These are phyloP conservation scores for Ambrosiella cleistominuta DNA, from an alignment of 2,329 filamentous ascomycete genomes.

Conservation along the genomic window DNA sequence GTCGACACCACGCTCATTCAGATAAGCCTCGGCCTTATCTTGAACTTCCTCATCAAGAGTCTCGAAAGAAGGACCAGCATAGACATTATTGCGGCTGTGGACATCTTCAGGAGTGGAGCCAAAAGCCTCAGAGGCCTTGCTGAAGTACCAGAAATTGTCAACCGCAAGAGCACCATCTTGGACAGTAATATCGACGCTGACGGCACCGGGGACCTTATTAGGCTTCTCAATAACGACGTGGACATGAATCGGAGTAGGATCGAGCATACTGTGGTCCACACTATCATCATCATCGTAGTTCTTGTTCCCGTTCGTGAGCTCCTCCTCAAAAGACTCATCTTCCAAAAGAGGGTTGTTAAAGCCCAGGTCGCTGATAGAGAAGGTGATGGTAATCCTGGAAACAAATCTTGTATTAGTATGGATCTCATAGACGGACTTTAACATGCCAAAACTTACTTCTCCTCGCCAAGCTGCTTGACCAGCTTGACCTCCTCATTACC, in stretches of 20 bases:
- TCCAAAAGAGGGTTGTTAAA: constrained; percentile 42
- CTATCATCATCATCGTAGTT: constrained; percentile 37
- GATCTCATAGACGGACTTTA: background rate
- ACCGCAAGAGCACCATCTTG: constrained; percentile 76
- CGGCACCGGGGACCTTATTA: constrained; percentile 49
- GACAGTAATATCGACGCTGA: constrained; percentile 72
- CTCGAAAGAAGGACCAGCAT: constrained; percentile 80
- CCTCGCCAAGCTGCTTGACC: constrained; percentile 66
- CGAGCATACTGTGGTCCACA: constrained; percentile 29
- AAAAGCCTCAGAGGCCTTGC: constrained; percentile 59
- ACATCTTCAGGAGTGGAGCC: constrained; percentile 58
- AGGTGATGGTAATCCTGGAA: constrained; percentile 51
- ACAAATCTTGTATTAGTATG: constrained; percentile 5
- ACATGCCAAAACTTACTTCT: constrained; percentile 47
- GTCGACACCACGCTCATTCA: constrained; percentile 87
- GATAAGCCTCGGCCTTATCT: constrained; percentile 75
- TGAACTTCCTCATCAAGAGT: constrained; percentile 94
- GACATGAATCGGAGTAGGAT: constrained; percentile 55
- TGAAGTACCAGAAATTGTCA: constrained; percentile 81
- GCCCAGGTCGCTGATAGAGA: constrained; percentile 71
- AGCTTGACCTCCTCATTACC: constrained; percentile 81
- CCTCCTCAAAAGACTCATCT: constrained; percentile 37
- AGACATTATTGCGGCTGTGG: constrained; percentile 59
- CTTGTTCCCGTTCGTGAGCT: constrained; percentile 29
- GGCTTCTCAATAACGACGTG: constrained; percentile 81